Evolutionary conservation across 2,329 filamentous ascomycete species (phyloP), one percentile per base, ranked within the genome.

Genomic region (Cladosporium cucumerinum): DNA sequence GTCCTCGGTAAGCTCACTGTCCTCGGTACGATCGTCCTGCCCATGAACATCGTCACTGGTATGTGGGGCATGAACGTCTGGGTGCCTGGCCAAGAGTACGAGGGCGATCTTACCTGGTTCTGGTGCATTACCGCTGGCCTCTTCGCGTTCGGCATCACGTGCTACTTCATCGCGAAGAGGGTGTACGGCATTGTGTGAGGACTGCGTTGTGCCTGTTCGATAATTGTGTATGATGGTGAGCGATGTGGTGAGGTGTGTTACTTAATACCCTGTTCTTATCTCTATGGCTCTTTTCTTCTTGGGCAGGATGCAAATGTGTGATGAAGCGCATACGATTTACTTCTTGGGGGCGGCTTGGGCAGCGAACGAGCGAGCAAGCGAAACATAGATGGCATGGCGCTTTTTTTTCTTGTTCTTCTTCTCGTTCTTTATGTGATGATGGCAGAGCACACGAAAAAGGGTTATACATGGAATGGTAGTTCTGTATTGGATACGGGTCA

Each of bases 21-120:
- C 0, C 84, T 99, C 1, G 95, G 95, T 69, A 99, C 95, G 6
- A 98, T 99, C 70, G 94, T 99, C 3, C 82, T 99, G 64, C 95
- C 95, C 12, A 97, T 99, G 93, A 99, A 99, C 76, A 96, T 99
- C 75, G 94, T 99, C 73, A 98, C 95, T 2, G 95, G 95, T 70
- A 87, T 98, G 72, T 99, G 94, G 93, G 95, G 94, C 60, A 98
- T 98, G 94, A 99, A 99, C 82, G 75, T 76, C 28, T 75, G 73
- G 82, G 95, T 99, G 0, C 95, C 95, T 0, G 95, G 95, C 1
- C 94, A 98, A 77, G 89, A 94, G 54, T 81, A 88, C 66, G 92
- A 96, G 69, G 90, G 90, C 57, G 67, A 73, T 66, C 66, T 80
- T 59, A 77, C 73, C 23, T 82, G 81, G 82, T 84, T 84, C 74